Evolutionary conservation across 305 asterid species (phyloP), one percentile per base, ranked within the genome.

Genomic region (Fraxinus greggii): DNA sequence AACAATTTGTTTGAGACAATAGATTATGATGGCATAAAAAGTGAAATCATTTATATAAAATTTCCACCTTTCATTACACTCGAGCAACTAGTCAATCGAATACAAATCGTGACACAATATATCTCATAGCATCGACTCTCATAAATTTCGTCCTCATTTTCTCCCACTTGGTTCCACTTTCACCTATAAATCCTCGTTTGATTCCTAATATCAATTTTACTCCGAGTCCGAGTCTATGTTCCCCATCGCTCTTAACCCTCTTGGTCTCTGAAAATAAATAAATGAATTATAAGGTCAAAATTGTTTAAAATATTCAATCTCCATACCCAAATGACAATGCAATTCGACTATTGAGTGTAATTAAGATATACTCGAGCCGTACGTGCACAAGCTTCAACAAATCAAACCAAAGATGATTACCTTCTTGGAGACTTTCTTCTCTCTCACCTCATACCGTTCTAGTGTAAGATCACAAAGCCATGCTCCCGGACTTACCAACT

Each of bases 201-300:
- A 45, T 13, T 15, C 59, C 21, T 56, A 56, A 4, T 56, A n/a
- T 19, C 26, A 19, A 56, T 17, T 56, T 56, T 90, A 93, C 86
- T 95, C 98, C 0, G 98, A 93, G 51, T 93, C 98, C 3, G 97
- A 93, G 13, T 93, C 98, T 88, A 91, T 84, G 86, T 87, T 92
- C 77, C 98, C 97, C 98, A 93, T 93, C 8, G 97, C 97, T 88
- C 92, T 93, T 83, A 95, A 83, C 79, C 98, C 98, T 90, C 98
- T 90, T 33, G 94, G 93, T 83, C 97, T 91, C 98, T 95, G 90
- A 83, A 85, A 74, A 23, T 1, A 31, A 15, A 12, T 2, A 0
- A 40, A 40, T 40, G 83, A 9, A 54, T 12, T n/a, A 31, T 5
- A 7, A 31, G 72, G 42, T 26, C 63, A 5, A 12, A 13, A 45